Percentiles rank a stretch among this genome's conserved stretches.
Evolutionary conservation across 345 rosid genomes (phyloP).

Genomic region (Euclidium syriacum): DNA sequence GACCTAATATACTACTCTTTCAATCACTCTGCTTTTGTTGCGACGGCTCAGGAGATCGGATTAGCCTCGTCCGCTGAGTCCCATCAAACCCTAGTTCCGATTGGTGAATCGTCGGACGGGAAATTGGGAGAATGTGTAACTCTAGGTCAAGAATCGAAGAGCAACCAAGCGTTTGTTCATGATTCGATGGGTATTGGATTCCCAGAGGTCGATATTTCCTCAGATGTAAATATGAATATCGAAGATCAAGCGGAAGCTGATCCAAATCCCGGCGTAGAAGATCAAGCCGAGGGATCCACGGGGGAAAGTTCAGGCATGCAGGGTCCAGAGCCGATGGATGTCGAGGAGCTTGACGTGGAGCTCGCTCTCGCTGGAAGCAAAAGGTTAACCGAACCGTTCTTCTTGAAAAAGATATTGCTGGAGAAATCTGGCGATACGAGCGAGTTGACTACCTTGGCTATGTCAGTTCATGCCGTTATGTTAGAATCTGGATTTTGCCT

Average conservation of each 20-base stretch:
- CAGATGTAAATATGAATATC: not conserved
- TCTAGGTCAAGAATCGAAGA: not conserved
- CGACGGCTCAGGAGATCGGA: not conserved
- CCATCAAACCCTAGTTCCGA: not conserved
- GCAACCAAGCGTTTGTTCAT: not conserved
- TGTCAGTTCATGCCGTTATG: slow-evolving; percentile 67
- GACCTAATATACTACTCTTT: slow-evolving; percentile 60
- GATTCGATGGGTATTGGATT: slow-evolving; percentile 16
- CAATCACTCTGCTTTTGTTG: slow-evolving; percentile 21
- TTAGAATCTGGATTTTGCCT: slow-evolving; percentile 67
- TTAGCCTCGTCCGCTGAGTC: not conserved
- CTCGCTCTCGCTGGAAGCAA: slow-evolving; percentile 6
- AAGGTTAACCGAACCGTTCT: slow-evolving; percentile 52
- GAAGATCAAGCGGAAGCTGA: not conserved
- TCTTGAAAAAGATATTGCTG: slow-evolving; percentile 47
- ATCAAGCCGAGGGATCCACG: not conserved
- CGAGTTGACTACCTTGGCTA: slow-evolving; percentile 37
- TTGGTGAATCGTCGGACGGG: not conserved
- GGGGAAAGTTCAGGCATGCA: not conserved
- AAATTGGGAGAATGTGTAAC: not conserved
- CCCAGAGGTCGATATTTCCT: not conserved
- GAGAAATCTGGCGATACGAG: slow-evolving; percentile 43
- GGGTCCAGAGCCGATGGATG: slow-evolving; percentile 12
- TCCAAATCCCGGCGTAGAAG: not conserved
- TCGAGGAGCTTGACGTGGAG: slow-evolving; percentile 14